Evolutionary conservation across 139 green algal species (phyloP).

Genomic region (Volvox africanus): DNA sequence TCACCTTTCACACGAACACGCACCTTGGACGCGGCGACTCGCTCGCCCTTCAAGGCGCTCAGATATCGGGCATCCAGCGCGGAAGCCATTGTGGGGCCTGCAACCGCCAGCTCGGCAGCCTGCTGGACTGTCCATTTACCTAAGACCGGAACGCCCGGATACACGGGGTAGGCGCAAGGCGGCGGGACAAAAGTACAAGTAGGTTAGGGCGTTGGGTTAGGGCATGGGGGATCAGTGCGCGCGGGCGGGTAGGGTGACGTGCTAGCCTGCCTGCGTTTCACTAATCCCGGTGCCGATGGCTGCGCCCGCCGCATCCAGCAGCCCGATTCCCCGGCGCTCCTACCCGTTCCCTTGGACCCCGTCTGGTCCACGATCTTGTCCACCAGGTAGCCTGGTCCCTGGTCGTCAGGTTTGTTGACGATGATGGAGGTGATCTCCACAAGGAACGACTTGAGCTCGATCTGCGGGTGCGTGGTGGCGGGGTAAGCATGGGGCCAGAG

Average conservation of each 20-base stretch:
- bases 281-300: no score
- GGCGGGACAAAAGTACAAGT: no score
- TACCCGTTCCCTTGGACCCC: conserved; percentile 96
- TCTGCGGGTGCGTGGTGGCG: conserved; percentile 43
- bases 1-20: no score
- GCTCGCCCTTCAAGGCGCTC: conserved; percentile 93
- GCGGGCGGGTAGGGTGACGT: no score
- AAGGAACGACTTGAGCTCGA: conserved; percentile 92
- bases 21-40: conserved; percentile 68
- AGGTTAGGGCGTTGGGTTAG: no score
- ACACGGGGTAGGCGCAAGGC: no score
- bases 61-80: conserved; percentile 94
- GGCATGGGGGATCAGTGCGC: no score
- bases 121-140: conserved; percentile 99
- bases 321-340: background rate
- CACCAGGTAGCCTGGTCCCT: conserved; percentile 82
- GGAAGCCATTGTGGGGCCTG: conserved; percentile 95
- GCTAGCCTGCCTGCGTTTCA: no score
- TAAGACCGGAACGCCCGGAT: conserved; percentile 12
- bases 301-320: no score
- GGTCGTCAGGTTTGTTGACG: conserved; percentile 88
- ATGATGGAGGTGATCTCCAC: conserved; percentile 97
- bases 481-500: background rate
- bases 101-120: conserved; percentile 94
- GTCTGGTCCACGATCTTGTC: conserved; percentile 99